These are phyloP conservation scores for Toxicodendron radicans DNA, from an alignment of 345 rosid genomes.

Conservation along the genomic window DNA sequence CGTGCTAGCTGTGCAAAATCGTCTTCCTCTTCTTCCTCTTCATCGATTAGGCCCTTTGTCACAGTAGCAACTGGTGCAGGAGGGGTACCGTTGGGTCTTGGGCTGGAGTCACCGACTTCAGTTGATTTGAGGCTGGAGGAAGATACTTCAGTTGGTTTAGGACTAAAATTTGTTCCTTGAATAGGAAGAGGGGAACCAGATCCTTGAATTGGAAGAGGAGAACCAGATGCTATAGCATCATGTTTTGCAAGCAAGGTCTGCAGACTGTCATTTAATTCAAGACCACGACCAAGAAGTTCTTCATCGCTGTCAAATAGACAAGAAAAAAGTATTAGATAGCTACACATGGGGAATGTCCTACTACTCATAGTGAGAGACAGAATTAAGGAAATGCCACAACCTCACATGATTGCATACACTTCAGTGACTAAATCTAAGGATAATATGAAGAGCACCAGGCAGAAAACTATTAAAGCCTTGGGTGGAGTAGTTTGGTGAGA, in stretches of 20 bases:
- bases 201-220: slow-evolving; percentile 50
- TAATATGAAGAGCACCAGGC: slow-evolving; percentile 4
- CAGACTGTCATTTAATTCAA: slow-evolving; percentile 80
- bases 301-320: slow-evolving; percentile 72
- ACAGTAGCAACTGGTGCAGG: slow-evolving; percentile 36
- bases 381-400: not conserved
- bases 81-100: slow-evolving; percentile 40
- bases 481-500: slow-evolving; percentile 1
- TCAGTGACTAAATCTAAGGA: not conserved
- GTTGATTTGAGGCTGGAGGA: slow-evolving; percentile 44
- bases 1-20: slow-evolving; percentile 95
- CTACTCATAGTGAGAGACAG: not conserved
- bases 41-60: slow-evolving; percentile 52
- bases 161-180: slow-evolving; percentile 27
- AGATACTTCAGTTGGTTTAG: slow-evolving; percentile 34
- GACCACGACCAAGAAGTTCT: slow-evolving; percentile 81
- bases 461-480: slow-evolving; percentile 5
- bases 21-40: slow-evolving; percentile 94
- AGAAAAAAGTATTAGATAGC: slow-evolving; percentile 12
- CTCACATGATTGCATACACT: not conserved
- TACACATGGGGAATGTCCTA: not conserved
- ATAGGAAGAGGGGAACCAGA: slow-evolving; percentile 67
- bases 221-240: slow-evolving; percentile 88
- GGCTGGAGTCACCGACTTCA: slow-evolving; percentile 49
- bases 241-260: slow-evolving; percentile 76